Evolutionary conservation across 257 asterid species (phyloP).

Genomic region (Penstemon davidsonii): DNA sequence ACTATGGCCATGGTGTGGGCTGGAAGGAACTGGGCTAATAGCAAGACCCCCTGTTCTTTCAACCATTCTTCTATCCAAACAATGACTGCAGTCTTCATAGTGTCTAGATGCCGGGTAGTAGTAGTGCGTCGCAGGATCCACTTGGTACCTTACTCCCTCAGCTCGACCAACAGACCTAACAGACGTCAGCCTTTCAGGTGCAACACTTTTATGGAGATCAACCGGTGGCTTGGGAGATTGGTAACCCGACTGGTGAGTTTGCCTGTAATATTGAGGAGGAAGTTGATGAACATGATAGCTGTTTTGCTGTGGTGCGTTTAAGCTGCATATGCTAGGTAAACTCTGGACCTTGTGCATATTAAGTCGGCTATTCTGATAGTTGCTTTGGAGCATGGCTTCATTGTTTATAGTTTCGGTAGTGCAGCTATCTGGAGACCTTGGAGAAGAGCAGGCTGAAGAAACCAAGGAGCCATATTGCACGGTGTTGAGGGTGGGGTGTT

Average conservation of each 20-base stretch:
- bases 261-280: constrained; percentile 36
- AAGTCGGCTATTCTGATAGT: constrained; percentile 21
- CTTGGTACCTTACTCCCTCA: constrained; percentile 48
- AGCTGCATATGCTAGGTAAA: constrained; percentile 61
- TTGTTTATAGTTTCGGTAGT: constrained; percentile 34
- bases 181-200: constrained; percentile 46
- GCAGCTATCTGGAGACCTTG: constrained; percentile 59
- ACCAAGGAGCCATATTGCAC: constrained; percentile 33
- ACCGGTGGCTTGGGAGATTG: constrained; percentile 42
- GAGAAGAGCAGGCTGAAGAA: constrained; percentile 60
- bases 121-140: constrained; percentile 38
- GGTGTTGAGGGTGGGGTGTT: constrained; percentile 30
- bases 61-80: constrained; percentile 34
- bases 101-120: constrained; percentile 35
- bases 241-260: constrained; percentile 27
- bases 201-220: constrained; percentile 35
- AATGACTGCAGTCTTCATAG: constrained; percentile 37
- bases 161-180: constrained; percentile 49
- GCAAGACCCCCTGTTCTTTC: constrained; percentile 32
- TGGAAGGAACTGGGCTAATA: constrained; percentile 36
- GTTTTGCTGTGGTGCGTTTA: constrained; percentile 38
- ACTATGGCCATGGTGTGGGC: constrained; percentile 34
- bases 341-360: constrained; percentile 67
- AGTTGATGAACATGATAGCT: constrained; percentile 27
- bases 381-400: constrained; percentile 27